These are phyloP conservation scores for Rhododendron henanense DNA, from an alignment of 148 eudicot genomes.

Conservation along the genomic window DNA sequence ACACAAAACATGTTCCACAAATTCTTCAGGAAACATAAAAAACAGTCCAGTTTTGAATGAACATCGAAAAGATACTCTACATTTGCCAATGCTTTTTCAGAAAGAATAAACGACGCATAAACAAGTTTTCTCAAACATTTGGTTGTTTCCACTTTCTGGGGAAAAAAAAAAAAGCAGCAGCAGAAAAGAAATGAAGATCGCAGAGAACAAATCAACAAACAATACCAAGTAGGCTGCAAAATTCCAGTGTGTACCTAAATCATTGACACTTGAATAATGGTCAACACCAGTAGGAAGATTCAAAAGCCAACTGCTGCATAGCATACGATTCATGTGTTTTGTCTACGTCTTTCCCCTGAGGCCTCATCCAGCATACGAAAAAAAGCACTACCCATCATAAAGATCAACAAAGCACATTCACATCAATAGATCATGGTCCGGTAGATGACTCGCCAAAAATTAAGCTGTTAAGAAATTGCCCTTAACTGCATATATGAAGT, in stretches of 20 bases:
- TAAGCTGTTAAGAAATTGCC: too few species aligned
- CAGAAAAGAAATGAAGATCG: neutral
- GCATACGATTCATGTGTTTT: neutral
- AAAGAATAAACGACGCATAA: too few species aligned
- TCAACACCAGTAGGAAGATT: neutral
- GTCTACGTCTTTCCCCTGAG: neutral
- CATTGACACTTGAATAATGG: neutral
- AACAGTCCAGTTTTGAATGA: neutral
- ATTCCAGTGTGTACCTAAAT: neutral
- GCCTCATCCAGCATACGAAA: neutral
- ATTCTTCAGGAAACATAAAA: neutral
- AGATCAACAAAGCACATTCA: too few species aligned
- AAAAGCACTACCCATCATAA: neutral
- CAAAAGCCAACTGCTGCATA: neutral
- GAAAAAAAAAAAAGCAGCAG: too few species aligned
- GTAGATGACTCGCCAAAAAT: too few species aligned
- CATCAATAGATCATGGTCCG: too few species aligned
- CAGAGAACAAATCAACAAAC: neutral
- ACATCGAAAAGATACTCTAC: too few species aligned
- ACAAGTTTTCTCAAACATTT: too few species aligned
- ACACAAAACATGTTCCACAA: neutral
- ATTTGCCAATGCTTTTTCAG: too few species aligned
- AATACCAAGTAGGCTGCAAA: neutral
- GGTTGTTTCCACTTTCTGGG: too few species aligned
- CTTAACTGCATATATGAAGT: too few species aligned